These are phyloP conservation scores for Lecanoromycetidae sp. DNA, from an alignment of 2,329 filamentous ascomycete genomes.

Conservation along the genomic window DNA sequence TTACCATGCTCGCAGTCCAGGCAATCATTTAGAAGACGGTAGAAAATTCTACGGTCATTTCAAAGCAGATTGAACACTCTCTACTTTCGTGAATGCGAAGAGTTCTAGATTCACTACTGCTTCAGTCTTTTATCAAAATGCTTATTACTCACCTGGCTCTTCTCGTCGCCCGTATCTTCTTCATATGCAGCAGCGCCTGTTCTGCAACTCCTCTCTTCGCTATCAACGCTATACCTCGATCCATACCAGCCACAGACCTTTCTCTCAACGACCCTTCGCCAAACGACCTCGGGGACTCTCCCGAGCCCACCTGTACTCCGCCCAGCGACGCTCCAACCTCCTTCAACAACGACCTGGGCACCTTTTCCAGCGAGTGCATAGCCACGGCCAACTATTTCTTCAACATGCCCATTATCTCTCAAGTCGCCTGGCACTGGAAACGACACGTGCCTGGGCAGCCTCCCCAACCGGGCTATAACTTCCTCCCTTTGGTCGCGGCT, in stretches of 20 bases:
- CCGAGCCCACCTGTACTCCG: background rate
- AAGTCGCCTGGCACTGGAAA: background rate
- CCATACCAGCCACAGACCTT: background rate
- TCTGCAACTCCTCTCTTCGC: background rate
- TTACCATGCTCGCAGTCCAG: background rate
- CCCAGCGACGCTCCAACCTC: background rate
- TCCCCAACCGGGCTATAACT: background rate
- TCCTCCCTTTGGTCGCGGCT: background rate
- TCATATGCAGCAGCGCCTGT: background rate
- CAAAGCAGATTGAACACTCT: background rate
- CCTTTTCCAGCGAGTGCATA: background rate
- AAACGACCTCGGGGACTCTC: background rate
- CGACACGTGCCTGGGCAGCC: background rate
- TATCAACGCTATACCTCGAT: background rate
- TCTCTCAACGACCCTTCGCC: too few relatives aligned
- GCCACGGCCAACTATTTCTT: background rate
- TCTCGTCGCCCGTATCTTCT: background rate
- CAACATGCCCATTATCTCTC: background rate
- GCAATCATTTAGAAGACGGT: background rate
- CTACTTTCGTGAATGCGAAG: background rate
- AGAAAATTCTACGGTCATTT: background rate
- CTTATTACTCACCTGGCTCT: background rate
- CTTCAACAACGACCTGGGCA: background rate
- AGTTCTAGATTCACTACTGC: too few relatives aligned
- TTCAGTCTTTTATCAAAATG: background rate